These are phyloP conservation scores for Chlorella sorokiniana DNA, from an alignment of 139 green algal genomes.

Conservation along the genomic window DNA sequence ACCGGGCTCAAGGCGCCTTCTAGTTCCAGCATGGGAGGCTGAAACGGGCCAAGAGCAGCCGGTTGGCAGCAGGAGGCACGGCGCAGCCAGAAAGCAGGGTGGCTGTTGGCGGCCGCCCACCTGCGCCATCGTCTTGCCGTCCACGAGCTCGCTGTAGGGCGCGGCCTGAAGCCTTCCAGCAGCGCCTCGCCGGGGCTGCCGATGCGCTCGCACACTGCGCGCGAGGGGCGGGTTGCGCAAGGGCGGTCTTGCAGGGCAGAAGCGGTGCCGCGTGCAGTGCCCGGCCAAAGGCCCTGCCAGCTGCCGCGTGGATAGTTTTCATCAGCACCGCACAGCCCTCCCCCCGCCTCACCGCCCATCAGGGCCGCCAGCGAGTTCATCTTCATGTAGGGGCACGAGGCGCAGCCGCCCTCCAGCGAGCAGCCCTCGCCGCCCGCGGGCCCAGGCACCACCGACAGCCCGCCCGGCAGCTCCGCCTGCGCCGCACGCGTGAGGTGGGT, in stretches of 20 bases:
- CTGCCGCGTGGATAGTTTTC: too few species aligned
- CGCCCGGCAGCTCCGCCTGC: conserved; percentile 60
- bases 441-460: conserved; percentile 72
- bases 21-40: too few species aligned
- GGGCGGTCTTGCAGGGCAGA: not conserved
- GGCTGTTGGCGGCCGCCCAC: too few species aligned
- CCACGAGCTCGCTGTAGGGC: conserved; percentile 73
- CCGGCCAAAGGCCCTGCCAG: too few species aligned
- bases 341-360: not conserved
- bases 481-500: not conserved
- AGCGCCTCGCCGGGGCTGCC: conserved; percentile 62
- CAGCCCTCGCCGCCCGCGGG: conserved; percentile 89
- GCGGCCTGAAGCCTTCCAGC: conserved; percentile 73
- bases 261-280: too few species aligned
- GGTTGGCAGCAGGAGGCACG: too few species aligned
- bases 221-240: not conserved
- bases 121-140: conserved; percentile 69
- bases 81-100: too few species aligned
- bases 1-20: too few species aligned
- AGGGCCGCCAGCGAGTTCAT: conserved; percentile 79
- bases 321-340: not conserved
- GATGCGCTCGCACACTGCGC: conserved; percentile 56
- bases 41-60: too few species aligned
- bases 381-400: conserved; percentile 98
- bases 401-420: conserved; percentile 90